Conservation (phyloP, 2,329 filamentous ascomycete species). For the Alternaria angustiovoidea region DNA sequence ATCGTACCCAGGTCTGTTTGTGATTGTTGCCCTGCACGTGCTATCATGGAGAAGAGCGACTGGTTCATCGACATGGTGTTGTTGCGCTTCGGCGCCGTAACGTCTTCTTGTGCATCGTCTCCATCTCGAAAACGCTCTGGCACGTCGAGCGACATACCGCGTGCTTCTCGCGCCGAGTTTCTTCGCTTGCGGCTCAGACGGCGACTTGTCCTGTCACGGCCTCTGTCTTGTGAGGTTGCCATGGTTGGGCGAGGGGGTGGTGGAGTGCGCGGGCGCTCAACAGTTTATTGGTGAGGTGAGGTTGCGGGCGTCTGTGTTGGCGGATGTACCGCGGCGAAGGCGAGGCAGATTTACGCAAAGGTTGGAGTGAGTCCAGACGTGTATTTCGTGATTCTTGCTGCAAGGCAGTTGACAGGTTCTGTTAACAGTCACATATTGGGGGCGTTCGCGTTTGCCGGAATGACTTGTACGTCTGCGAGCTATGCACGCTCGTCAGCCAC, state of each 20-base stretch:
- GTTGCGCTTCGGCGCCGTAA: conserved; percentile 62
- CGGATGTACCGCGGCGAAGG: conserved; percentile 22
- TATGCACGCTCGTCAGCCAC: conserved; percentile 23
- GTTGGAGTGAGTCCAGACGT: background rate
- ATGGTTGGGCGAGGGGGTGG: conserved; percentile 31
- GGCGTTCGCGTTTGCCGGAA: conserved; percentile 26
- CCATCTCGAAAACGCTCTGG: conserved; percentile 67
- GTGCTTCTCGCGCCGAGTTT: conserved; percentile 37
- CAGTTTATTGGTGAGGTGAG: conserved; percentile 10
- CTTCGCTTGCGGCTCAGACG: conserved; percentile 47
- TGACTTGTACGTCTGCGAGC: conserved; percentile 18
- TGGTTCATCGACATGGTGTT: conserved; percentile 80
- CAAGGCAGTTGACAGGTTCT: conserved; percentile 22
- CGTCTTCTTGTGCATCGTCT: conserved; percentile 68
- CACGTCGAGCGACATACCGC: conserved; percentile 58
- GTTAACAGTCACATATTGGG: conserved; percentile 44
- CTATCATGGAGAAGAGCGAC: conserved; percentile 91
- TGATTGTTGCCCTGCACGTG: conserved; percentile 83
- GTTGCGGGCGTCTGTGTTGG: conserved; percentile 17
- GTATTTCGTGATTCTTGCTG: conserved; percentile 24
- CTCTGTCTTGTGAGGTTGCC: conserved; percentile 43
- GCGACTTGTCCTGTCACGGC: conserved; percentile 36
- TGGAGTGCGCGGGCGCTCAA: conserved; percentile 18
- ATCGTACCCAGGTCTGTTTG: conserved; percentile 84
- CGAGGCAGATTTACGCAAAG: background rate